Evolutionary conservation across 768 basidiomycete genomes (phyloP).

Genomic region (Suillus americanus): DNA sequence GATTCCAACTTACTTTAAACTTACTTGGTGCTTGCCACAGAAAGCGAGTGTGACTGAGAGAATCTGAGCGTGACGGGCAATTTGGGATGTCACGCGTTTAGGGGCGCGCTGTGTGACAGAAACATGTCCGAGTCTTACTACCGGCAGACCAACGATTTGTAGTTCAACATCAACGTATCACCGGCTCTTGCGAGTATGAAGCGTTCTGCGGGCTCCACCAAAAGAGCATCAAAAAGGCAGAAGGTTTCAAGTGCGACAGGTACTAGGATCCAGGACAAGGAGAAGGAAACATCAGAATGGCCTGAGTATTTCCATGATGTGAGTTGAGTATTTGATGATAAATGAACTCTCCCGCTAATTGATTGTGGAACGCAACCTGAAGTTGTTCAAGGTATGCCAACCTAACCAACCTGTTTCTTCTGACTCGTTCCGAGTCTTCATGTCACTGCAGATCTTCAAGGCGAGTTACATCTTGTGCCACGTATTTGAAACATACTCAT

Average conservation of each 20-base stretch:
- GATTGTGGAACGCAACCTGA: conserved; percentile 1
- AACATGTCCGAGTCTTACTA: background rate
- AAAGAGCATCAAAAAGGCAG: conserved; percentile 16
- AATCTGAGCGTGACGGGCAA: background rate
- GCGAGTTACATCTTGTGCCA: conserved; percentile 19
- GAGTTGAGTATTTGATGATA: conserved; percentile 9
- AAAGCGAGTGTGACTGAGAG: background rate
- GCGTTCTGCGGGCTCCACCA: background rate
- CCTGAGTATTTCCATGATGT: conserved; percentile 64
- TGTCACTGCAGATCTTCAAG: conserved; percentile 41
- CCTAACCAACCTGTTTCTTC: background rate
- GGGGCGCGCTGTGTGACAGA: background rate
- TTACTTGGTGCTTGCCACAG: background rate
- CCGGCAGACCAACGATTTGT: background rate
- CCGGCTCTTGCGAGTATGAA: conserved; percentile 16
- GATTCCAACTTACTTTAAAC: background rate
- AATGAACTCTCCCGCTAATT: background rate
- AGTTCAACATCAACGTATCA: background rate
- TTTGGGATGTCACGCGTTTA: conserved; percentile 1
- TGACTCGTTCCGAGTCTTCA: background rate
- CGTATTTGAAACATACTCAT: background rate
- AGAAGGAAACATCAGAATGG: conserved; percentile 39
- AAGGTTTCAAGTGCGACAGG: conserved; percentile 6
- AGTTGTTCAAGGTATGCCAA: conserved; percentile 61
- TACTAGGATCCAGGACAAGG: conserved; percentile 20